Percentiles rank a stretch among this genome's conserved stretches.
These are phyloP conservation scores for Warburgia ugandensis DNA, from an alignment of 164 flowering plant species.

Conservation along the genomic window DNA sequence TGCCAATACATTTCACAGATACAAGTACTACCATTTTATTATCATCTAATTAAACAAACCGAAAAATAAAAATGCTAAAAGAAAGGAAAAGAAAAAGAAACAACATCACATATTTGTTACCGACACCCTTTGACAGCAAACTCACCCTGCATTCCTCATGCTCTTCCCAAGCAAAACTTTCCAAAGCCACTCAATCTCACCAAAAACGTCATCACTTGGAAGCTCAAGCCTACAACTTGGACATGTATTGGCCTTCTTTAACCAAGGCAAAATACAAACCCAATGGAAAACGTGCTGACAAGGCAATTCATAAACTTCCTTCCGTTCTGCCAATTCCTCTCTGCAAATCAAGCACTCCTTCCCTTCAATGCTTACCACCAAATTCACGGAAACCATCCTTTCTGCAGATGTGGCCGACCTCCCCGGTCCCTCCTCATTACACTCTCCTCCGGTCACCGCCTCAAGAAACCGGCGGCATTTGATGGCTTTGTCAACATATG, in stretches of 20 bases:
- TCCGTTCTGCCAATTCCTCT: constrained; percentile 67
- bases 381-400: constrained; percentile 61
- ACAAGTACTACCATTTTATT: no score
- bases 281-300: constrained; percentile 84
- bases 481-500: constrained; percentile 34
- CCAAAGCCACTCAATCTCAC: constrained; percentile 84
- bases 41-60: no score
- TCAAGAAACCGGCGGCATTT: constrained; percentile 48
- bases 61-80: no score
- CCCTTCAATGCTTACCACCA: constrained; percentile 35
- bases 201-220: constrained; percentile 69
- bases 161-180: constrained; percentile 32
- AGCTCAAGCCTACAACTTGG: constrained; percentile 77
- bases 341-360: constrained; percentile 65
- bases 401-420: constrained; percentile 48
- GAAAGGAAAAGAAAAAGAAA: no score
- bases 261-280: constrained; percentile 78
- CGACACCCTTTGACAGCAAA: no score
- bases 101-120: no score
- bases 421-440: constrained; percentile 15
- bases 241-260: constrained; percentile 71
- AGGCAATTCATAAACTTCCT: constrained; percentile 77
- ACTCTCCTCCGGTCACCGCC: constrained; percentile 9
- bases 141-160: no score
- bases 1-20: no score